Evolutionary conservation across 108 stramenopile genomes (phyloP).

Genomic region (Nitzschia sp.): DNA sequence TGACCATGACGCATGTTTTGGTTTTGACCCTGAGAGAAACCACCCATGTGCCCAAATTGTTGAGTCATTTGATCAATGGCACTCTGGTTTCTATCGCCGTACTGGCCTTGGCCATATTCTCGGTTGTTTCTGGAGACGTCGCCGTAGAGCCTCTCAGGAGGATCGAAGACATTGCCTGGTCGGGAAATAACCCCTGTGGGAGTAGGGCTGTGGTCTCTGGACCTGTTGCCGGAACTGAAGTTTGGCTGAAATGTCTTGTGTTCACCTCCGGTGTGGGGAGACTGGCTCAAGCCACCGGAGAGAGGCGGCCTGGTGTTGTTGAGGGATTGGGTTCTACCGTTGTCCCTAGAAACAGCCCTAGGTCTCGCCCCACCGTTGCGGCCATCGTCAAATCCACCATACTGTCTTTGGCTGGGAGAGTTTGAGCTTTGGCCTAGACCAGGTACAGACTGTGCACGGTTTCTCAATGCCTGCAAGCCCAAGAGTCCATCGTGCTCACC

Average conservation of each 20-base stretch:
- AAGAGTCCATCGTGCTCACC: constrained; percentile 33
- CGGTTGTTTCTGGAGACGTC: constrained; percentile 12
- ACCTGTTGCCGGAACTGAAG: constrained; percentile 13
- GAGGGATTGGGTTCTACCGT: constrained; percentile 13
- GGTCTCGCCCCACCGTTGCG: constrained; percentile 3
- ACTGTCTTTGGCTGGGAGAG: not conserved
- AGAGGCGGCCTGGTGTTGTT: constrained; percentile 26
- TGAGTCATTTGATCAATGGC: constrained; percentile 12
- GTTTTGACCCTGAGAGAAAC: constrained; percentile 1
- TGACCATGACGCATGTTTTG: constrained; percentile 1
- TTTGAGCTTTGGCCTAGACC: constrained; percentile 12
- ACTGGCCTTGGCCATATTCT: not conserved
- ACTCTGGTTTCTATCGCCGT: constrained; percentile 1
- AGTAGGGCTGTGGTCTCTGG: constrained; percentile 23
- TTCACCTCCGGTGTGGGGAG: constrained; percentile 20
- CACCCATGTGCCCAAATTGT: constrained; percentile 14
- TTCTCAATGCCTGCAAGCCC: constrained; percentile 47
- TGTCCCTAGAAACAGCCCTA: constrained; percentile 27
- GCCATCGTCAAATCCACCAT: constrained; percentile 14
- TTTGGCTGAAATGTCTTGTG: constrained; percentile 5
- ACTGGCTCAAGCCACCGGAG: constrained; percentile 16
- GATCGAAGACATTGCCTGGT: constrained; percentile 20
- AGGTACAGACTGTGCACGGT: constrained; percentile 47
- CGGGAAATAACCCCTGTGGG: constrained; percentile 37
- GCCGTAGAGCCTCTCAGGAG: not conserved